These are phyloP conservation scores for Carex littledalei DNA, from an alignment of 176 grass and related monocot species.

Conservation along the genomic window DNA sequence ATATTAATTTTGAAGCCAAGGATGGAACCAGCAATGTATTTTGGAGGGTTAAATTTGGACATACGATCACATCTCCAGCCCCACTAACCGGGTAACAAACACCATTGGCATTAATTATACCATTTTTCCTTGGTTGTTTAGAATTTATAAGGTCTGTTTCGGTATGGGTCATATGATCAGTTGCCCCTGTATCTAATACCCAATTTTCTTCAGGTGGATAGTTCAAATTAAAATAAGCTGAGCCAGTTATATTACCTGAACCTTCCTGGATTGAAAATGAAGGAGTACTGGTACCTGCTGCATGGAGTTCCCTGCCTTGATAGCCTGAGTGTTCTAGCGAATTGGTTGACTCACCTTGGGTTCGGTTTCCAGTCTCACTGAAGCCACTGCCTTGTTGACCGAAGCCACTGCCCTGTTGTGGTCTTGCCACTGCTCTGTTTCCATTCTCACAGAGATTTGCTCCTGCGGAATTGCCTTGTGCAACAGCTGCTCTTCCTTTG, in stretches of 20 bases:
- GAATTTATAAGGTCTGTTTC: neutral
- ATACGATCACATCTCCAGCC: neutral
- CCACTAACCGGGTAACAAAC: neutral
- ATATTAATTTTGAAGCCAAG: neutral
- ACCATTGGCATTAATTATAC: neutral
- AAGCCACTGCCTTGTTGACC: too few relatives aligned
- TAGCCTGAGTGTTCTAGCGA: too few relatives aligned
- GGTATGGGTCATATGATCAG: neutral
- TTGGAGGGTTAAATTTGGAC: neutral
- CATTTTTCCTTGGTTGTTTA: neutral
- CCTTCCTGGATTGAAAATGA: neutral
- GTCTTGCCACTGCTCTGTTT: neutral
- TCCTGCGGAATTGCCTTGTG: neutral
- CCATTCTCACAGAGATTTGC: neutral
- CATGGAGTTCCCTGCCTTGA: neutral
- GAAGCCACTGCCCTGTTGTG: neutral
- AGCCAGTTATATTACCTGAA: neutral
- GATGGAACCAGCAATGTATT: neutral
- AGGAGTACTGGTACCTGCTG: neutral
- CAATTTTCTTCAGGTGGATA: neutral
- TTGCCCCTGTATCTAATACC: neutral
- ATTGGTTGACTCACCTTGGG: neutral
- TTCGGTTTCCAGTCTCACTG: neutral
- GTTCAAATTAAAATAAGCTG: neutral
- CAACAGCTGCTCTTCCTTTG: neutral